Conservation (phyloP, 768 basidiomycete genomes). For the Naganishia randhawae region DNA sequence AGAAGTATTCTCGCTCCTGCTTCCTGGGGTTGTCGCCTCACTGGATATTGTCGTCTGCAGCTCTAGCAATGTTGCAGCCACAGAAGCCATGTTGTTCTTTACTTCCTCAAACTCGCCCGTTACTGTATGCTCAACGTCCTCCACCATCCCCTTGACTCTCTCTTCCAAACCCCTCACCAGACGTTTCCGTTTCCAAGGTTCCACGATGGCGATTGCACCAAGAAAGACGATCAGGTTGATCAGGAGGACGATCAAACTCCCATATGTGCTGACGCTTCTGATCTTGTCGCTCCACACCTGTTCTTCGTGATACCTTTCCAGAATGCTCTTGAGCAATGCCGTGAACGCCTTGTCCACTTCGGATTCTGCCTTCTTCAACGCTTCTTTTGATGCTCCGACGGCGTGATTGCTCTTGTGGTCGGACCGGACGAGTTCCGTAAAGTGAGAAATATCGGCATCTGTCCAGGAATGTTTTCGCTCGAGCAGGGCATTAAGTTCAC, state of each 20-base stretch:
- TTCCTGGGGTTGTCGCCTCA: background rate
- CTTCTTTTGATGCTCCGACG: constrained; percentile 66
- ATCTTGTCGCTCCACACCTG: constrained; percentile 99
- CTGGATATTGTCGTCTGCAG: background rate
- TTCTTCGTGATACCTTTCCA: constrained; percentile 89
- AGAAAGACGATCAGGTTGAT: constrained; percentile 89
- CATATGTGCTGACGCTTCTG: constrained; percentile 89
- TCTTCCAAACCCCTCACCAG: constrained; percentile 85
- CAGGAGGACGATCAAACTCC: constrained; percentile 74
- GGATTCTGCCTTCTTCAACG: constrained; percentile 67
- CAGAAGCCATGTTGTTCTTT: constrained; percentile 27
- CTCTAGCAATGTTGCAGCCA: constrained; percentile 20
- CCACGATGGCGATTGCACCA: constrained; percentile 81
- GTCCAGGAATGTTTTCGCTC: constrained; percentile 92
- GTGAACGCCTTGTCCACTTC: constrained; percentile 79
- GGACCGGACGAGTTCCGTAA: constrained; percentile 82
- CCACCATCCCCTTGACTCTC: constrained; percentile 61
- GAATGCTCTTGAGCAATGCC: constrained; percentile 79
- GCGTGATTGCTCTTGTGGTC: constrained; percentile 83
- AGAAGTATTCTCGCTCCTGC: background rate
- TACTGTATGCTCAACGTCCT: constrained; percentile 55
- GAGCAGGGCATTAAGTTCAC: constrained; percentile 91
- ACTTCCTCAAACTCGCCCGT: constrained; percentile 31
- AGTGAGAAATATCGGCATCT: constrained; percentile 77
- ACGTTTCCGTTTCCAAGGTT: constrained; percentile 89